Conservation (phyloP, 805 yeast species). For the Cyberlindnera subsufficiens region DNA sequence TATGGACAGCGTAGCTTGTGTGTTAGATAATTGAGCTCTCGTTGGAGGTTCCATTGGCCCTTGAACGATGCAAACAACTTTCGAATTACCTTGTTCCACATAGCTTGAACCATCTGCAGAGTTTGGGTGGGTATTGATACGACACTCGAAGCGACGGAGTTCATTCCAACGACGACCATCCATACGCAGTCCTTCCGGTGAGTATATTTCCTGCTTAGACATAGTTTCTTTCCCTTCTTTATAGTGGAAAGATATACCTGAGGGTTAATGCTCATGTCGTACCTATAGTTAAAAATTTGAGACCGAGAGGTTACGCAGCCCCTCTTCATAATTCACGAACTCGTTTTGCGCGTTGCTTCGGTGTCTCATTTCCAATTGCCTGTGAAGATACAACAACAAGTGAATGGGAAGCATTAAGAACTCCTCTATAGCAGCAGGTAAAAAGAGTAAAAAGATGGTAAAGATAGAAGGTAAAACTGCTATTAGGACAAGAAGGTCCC, state of each 20-base stretch:
- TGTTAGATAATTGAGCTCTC: constrained; percentile 44
- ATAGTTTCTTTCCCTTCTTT: constrained; percentile 23
- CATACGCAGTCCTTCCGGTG: constrained; percentile 89
- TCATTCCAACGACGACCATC: constrained; percentile 98
- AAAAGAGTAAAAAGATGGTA: background rate
- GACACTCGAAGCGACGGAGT: constrained; percentile 72
- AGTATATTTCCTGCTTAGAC: constrained; percentile 77
- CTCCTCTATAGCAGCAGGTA: no score
- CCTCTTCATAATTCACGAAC: background rate
- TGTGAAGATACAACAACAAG: no score
- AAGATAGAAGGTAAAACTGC: background rate
- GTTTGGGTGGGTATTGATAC: constrained; percentile 81
- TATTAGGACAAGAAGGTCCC: background rate
- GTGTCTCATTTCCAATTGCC: no score
- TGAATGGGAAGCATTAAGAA: no score
- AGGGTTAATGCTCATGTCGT: no score
- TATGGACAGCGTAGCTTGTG: constrained; percentile 55
- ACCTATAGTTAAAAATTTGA: no score
- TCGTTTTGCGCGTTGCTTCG: no score
- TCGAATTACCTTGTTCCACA: constrained; percentile 88
- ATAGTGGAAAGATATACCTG: no score
- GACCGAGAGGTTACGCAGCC: background rate
- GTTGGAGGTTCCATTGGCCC: constrained; percentile 85
- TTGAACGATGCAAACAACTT: constrained; percentile 74
- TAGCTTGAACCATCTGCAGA: constrained; percentile 90